A percentile compares a stretch with the other conserved stretches of the same genome.
phyloP scores from a whole-genome alignment of 2,329 filamentous ascomycete species.

The Aspergillus sp. region DNA sequence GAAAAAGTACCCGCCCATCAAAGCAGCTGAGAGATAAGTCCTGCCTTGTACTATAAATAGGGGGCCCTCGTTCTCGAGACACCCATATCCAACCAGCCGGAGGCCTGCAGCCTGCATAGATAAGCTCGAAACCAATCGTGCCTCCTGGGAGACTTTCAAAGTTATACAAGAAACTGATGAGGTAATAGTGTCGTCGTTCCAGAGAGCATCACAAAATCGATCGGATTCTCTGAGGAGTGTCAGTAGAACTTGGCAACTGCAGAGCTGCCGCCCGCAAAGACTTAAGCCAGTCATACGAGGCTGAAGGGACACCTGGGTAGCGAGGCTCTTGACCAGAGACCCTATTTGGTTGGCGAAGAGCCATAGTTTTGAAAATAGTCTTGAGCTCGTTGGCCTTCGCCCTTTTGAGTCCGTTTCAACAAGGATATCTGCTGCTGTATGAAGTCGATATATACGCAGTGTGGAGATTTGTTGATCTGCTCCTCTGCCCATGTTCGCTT shows the following conservation, averaged over 20 bases:
- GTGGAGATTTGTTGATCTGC: too few species aligned
- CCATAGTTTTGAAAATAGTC: too few species aligned
- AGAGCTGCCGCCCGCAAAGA: background rate
- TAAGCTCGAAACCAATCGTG: background rate
- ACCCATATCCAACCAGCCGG: background rate
- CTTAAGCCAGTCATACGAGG: background rate
- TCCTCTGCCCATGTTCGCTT: too few species aligned
- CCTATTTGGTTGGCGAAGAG: too few species aligned
- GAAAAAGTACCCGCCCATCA: background rate
- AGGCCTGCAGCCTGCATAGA: background rate
- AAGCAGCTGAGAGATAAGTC: background rate
- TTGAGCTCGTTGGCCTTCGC: too few species aligned
- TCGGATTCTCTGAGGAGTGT: background rate
- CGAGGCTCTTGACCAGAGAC: too few species aligned
- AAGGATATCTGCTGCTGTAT: too few species aligned
- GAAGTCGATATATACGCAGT: too few species aligned
- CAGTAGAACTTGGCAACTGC: background rate
- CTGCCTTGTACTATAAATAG: background rate
- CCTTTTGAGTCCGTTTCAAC: too few species aligned
- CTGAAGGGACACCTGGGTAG: too few species aligned
- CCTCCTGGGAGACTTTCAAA: background rate
- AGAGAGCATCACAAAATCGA: background rate
- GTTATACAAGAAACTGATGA: background rate
- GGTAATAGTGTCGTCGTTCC: background rate
- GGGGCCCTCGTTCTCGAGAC: background rate